These are phyloP conservation scores for Globisporangium acanthophoron DNA, from an alignment of 352 stramenopile genomes.

Conservation along the genomic window DNA sequence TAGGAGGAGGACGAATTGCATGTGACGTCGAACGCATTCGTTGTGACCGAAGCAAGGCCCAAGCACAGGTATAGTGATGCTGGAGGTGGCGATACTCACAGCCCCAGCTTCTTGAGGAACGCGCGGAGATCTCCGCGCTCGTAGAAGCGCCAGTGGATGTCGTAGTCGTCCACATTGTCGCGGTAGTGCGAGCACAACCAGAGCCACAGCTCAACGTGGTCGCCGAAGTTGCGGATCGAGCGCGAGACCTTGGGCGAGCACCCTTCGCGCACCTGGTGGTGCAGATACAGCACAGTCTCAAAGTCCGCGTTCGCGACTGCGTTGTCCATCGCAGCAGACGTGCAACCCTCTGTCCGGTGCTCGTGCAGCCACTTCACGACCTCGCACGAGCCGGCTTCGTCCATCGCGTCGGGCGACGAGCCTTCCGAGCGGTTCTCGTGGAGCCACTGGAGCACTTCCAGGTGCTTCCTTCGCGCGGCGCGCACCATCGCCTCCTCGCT, in stretches of 20 bases:
- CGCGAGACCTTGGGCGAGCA: conserved; percentile 7
- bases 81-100: not conserved
- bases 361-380: conserved; percentile 11
- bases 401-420: conserved; percentile 1
- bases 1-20: not conserved
- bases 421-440: conserved; percentile 7
- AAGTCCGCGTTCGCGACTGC: conserved; percentile 3
- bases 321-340: conserved; percentile 5
- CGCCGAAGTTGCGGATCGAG: conserved; percentile 8
- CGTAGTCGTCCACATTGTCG: conserved; percentile 1
- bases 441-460: conserved; percentile 4
- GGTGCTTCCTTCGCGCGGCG: not conserved
- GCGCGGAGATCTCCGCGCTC: conserved; percentile 3
- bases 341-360: conserved; percentile 14
- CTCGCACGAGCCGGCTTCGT: not conserved
- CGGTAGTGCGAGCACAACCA: conserved; percentile 7
- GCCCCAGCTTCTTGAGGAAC: conserved; percentile 6
- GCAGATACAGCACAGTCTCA: conserved; percentile 1
- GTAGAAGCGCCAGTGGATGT: conserved; percentile 9
- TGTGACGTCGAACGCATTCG: not conserved
- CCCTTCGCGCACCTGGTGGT: not conserved
- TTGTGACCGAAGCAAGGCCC: not conserved
- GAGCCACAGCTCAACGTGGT: conserved; percentile 7
- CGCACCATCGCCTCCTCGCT: conserved; percentile 2
- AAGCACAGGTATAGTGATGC: not conserved